Conservation (phyloP, 208 protist species). For the Leptomonas pyrrhocoris region DNA sequence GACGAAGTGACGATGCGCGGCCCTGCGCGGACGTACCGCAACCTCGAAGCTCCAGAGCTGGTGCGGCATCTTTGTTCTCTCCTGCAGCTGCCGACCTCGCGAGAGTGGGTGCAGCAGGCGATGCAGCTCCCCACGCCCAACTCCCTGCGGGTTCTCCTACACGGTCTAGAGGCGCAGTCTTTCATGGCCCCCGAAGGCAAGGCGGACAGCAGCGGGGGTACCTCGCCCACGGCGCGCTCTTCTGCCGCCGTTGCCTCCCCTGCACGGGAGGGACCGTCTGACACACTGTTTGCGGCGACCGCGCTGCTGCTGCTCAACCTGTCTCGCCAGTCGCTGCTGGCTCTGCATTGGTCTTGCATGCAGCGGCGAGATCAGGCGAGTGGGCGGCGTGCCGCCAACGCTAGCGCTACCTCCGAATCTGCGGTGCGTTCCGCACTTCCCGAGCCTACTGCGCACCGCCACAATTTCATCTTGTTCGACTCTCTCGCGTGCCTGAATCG, state of each 20-base stretch:
- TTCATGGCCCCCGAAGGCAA: conserved; percentile 17
- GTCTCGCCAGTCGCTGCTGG: conserved; percentile 32
- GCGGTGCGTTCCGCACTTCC: neutral
- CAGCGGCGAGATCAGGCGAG: conserved; percentile 1
- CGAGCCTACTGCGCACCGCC: neutral
- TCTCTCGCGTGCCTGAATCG: conserved; percentile 41
- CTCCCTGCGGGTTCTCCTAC: conserved; percentile 28
- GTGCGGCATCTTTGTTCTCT: conserved; percentile 29
- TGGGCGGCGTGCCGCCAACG: neutral
- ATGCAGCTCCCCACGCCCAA: conserved; percentile 30
- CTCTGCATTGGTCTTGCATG: conserved; percentile 17
- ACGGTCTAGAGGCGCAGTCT: conserved; percentile 28
- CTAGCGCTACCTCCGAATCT: conserved; percentile 5
- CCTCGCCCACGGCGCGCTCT: conserved; percentile 7
- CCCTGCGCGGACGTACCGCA: conserved; percentile 17
- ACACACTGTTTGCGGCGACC: conserved; percentile 35
- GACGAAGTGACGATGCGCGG: neutral
- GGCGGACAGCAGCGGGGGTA: neutral
- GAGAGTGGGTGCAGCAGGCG: conserved; percentile 23
- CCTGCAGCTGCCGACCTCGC: conserved; percentile 27
- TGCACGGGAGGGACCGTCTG: conserved; percentile 15
- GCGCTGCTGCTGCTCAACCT: conserved; percentile 38
- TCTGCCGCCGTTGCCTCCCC: conserved; percentile 13
- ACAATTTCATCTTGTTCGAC: conserved; percentile 28
- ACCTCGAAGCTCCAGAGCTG: conserved; percentile 31